Base-by-base conservation (phyloP, 495 filamentous ascomycete genomes). In the Cercophora samala region DNA sequence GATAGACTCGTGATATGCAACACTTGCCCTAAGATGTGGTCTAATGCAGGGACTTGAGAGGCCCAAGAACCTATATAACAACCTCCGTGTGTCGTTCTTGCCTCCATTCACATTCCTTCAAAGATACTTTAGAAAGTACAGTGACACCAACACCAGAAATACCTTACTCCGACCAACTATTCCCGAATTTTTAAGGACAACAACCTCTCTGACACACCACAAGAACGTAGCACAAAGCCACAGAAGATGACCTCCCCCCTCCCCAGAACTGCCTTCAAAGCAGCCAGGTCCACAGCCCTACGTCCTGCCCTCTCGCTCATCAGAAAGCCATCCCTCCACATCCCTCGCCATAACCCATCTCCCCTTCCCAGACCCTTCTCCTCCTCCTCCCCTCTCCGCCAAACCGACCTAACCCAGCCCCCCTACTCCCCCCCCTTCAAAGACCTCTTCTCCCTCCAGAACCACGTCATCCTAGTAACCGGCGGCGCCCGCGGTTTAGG, bases 401-500 rank as follows among this genome's bases (percentile, higher is more conserved):
- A 64, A 11, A 55, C 26, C 29, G 1, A 58, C 4, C 21, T 58
- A 19, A 4, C 62, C 11, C 25, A 56, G 58, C 11, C 53, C 19
- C 25, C 59, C 25, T 61, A 58, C 32, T 75, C 53, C 67, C 71
- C 58, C 2, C 71, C 58, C 1, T 32, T 77, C 55, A 82, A 94
- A 64, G 87, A 90, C 24, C 92, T 96, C 70, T 97, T 96, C 82
- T 89, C 83, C 74, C 84, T 97, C 69, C 83, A 83, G 23, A 88
- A 87, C 75, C 93, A 90, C 72, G 89, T 96, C 8, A 83, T 96
- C 46, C 73, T 91, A 26, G 88, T 97, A 5, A 91, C 90, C 2
- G 93, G 93, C 29, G 93, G 85, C 64, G 93, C 87, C 3, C 87
- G 91, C 66, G 93, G 93, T 1, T 80, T 96, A 19, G 92, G 92